Base-by-base conservation (phyloP, 2,329 filamentous ascomycete species). In the Botryotinia globosa region DNA sequence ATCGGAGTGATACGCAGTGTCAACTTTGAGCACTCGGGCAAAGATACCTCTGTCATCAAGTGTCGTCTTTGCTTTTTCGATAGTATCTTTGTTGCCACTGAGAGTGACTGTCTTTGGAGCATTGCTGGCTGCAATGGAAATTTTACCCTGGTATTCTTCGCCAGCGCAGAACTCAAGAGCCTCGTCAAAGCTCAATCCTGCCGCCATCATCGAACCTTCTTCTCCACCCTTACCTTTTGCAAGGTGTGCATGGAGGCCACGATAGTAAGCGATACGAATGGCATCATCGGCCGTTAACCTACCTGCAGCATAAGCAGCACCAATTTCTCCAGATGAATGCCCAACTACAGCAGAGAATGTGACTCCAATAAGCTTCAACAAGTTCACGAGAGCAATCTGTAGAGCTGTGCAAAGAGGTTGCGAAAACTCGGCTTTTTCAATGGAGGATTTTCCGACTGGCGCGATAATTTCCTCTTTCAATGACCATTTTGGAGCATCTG, bases 181-280 rank as follows among this genome's bases (percentile, higher is more conserved):
- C 34, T 75, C 73, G n/a, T 73, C 67, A 6, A 71, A 62, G 3
- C 73, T 63, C 10, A 81, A 81, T 0, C 83, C 84, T 0, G 82
- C 85, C 0, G 85, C 85, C 65, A 88, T 75, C 87, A 88, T 88
- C 1, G 80, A 82, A 0, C 87, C 87, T 16, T 66, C 34, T 45
- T 73, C n/a, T 22, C 16, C 79, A 12, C 51, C 42, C 7, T 71
- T 54, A 74, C 75, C 32, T 34, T 65, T 54, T 22, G 73, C 39
- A 22, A 74, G 69, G n/a, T 69, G 37, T 20, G 82, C 76, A 74
- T 77, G 62, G 72, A 73, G 39, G 37, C 80, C 76, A 64, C 82
- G 71, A 71, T 79, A 76, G 76, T 87, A 89, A 1, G 87, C 87
- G 22, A 85, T 81, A 1, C 82, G 80, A 78, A 81, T 78, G 9